These are phyloP conservation scores for Saturnispora hagleri DNA, from an alignment of 805 yeast genomes.

Conservation along the genomic window DNA sequence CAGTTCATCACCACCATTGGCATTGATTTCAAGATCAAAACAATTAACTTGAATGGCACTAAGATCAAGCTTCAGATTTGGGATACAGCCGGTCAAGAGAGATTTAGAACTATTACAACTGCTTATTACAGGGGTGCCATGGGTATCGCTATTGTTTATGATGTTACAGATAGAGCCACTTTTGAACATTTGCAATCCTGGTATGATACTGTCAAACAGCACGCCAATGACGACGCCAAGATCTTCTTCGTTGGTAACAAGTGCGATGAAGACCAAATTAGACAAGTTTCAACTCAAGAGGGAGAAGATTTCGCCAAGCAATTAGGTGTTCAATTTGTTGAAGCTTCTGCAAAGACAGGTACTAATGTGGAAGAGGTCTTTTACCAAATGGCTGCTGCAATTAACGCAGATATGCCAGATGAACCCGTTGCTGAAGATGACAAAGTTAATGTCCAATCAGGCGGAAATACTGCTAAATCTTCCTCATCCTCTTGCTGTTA, in stretches of 20 bases:
- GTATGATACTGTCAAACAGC: constrained; percentile 93
- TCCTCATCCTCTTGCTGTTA: constrained; percentile 24
- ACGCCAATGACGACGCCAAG: constrained; percentile 94
- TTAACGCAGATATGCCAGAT: constrained; percentile 63
- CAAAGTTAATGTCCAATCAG: constrained; percentile 23
- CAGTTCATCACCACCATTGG: constrained; percentile 96
- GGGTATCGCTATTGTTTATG: constrained; percentile 79
- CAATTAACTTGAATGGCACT: constrained; percentile 88
- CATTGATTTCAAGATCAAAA: constrained; percentile 94
- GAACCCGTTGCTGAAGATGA: constrained; percentile 21
- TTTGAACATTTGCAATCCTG: constrained; percentile 90
- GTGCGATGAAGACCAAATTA: constrained; percentile 79
- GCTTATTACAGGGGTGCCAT: constrained; percentile 86
- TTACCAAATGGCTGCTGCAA: constrained; percentile 76
- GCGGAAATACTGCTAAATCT: constrained; percentile 8
- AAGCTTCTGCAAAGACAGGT: constrained; percentile 92
- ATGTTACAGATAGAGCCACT: constrained; percentile 82
- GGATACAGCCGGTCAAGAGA: constrained; percentile 98
- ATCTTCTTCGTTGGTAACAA: constrained; percentile 92
- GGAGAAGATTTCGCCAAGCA: constrained; percentile 85
- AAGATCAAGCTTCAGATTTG: constrained; percentile 90
- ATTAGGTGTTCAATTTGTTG: constrained; percentile 83
- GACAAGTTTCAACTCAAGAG: constrained; percentile 83
- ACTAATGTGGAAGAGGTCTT: constrained; percentile 88
- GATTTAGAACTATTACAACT: constrained; percentile 91